A percentile compares a stretch with the other conserved stretches of the same genome.
Conservation (phyloP, 1,139 yeast genomes). For the Yamadazyma sp. region DNA sequence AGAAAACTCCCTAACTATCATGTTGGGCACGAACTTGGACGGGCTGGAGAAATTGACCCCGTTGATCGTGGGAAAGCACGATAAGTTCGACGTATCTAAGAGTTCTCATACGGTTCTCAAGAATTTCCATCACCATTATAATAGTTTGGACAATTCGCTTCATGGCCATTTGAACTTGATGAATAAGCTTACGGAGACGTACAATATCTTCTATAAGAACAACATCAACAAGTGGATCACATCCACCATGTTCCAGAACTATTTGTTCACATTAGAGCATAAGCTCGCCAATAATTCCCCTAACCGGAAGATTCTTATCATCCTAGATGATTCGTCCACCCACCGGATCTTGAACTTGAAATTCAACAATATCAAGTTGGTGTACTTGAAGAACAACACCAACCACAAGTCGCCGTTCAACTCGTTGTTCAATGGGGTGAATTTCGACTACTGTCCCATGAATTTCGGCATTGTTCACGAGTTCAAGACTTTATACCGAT, state of each 20-base stretch:
- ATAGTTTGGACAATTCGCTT: slow-evolving; percentile 16
- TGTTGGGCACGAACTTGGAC: slow-evolving; percentile 63
- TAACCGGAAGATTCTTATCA: slow-evolving; percentile 50
- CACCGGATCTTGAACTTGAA: slow-evolving; percentile 61
- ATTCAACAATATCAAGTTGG: slow-evolving; percentile 50
- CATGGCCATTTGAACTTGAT: slow-evolving; percentile 19
- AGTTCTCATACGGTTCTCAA: slow-evolving; percentile 34
- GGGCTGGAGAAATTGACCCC: slow-evolving; percentile 65
- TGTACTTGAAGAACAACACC: slow-evolving; percentile 42
- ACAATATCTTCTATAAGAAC: slow-evolving; percentile 56
- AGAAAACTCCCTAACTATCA: slow-evolving; percentile 57
- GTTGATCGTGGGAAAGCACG: slow-evolving; percentile 59
- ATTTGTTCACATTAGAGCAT: slow-evolving; percentile 60
- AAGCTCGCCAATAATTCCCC: slow-evolving; percentile 41
- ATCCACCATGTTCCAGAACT: slow-evolving; percentile 63
- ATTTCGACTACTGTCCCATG: slow-evolving; percentile 57
- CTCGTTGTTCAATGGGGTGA: slow-evolving; percentile 35
- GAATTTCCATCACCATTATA: slow-evolving; percentile 18
- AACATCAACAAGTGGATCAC: slow-evolving; percentile 67
- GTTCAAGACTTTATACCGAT: slow-evolving; percentile 56
- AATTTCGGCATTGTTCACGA: slow-evolving; percentile 66
- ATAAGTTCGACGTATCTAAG: slow-evolving; percentile 47
- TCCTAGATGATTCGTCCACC: slow-evolving; percentile 63
- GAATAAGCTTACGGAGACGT: slow-evolving; percentile 51
- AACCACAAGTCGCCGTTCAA: slow-evolving; percentile 41